These are phyloP conservation scores for Elaeis oleifera DNA, from an alignment of 202 grass and related monocot genomes.

Conservation along the genomic window DNA sequence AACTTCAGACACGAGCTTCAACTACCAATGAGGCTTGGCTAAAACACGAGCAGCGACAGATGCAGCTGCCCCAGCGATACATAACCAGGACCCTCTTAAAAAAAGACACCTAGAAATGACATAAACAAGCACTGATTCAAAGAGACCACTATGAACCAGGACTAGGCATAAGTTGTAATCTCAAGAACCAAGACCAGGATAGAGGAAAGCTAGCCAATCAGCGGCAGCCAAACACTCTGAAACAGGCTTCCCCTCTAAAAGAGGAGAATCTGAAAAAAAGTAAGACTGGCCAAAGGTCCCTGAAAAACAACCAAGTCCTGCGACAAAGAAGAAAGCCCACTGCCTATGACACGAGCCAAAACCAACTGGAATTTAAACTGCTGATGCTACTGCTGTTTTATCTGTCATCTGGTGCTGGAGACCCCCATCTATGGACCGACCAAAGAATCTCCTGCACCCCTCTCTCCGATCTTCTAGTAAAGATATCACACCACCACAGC, in stretches of 20 bases:
- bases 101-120: background rate
- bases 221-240: constrained; percentile 43
- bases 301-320: constrained; percentile 37
- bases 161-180: constrained; percentile 33
- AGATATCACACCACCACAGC: constrained; percentile 85
- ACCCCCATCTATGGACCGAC: constrained; percentile 9
- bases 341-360: constrained; percentile 38
- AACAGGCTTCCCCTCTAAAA: constrained; percentile 39
- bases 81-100: background rate
- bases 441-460: background rate
- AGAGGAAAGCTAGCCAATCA: constrained; percentile 31
- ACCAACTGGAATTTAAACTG: constrained; percentile 19
- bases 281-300: constrained; percentile 41
- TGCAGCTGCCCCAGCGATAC: background rate
- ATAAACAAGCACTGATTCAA: background rate
- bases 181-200: constrained; percentile 41
- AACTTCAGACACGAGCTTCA: constrained; percentile 2
- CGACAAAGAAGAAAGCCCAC: constrained; percentile 4
- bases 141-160: constrained; percentile 30
- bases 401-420: constrained; percentile 44
- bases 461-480: constrained; percentile 37
- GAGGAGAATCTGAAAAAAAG: constrained; percentile 56
- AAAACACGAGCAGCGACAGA: background rate
- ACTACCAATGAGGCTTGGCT: background rate
- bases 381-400: constrained; percentile 28